Base-by-base conservation (phyloP, 2,329 filamentous ascomycete genomes). In the Aspergillus fumigatus region DNA sequence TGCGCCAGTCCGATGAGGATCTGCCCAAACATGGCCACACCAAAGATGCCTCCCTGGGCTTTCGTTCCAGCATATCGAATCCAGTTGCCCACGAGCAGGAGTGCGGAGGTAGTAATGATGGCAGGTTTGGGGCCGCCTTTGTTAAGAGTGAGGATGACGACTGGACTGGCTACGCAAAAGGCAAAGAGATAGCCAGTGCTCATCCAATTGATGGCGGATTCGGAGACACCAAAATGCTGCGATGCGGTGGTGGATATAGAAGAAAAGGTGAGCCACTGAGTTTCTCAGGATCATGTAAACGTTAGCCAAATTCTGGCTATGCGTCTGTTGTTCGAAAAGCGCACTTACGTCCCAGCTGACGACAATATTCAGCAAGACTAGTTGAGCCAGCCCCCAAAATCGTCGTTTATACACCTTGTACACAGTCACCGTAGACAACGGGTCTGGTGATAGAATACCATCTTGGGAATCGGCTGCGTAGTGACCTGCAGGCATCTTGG, bases 331-430 rank as follows among this genome's bases (percentile, higher is more conserved):
- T 32, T 14, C 17, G 10, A 38, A 35, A 19, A 45, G n/a, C 4
- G 17, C 32, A 58, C 90, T 81, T 82, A 94, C 90, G 83, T 95
- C 91, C 93, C 93, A 97, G 68, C 90, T 95, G 45, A 96, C 88
- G 59, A 97, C 85, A 55, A 97, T 88, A 71, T 97, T 99, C 75
- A 97, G 79, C 67, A 97, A 75, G 6, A 92, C 88, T 69, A 97
- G 76, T 74, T 96, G 90, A 23, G 84, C 76, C 52, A 99, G 79
- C 0, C 94, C 94, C 71, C 96, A 89, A 86, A 91, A 99, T 48
- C 94, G 84, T 68, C 91, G 84, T 75, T 89, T 93, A 72, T 97
- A 97, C 23, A 88, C 82, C 60, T 73, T 79, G 65, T 80, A 84
- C 54, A 63, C 64, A 32, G 63, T 64, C 56, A 61, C 61, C 23